These are phyloP conservation scores for Xerocomus cyaneibrunnescens DNA, from an alignment of 1,284 basidiomycete species.

Conservation along the genomic window DNA sequence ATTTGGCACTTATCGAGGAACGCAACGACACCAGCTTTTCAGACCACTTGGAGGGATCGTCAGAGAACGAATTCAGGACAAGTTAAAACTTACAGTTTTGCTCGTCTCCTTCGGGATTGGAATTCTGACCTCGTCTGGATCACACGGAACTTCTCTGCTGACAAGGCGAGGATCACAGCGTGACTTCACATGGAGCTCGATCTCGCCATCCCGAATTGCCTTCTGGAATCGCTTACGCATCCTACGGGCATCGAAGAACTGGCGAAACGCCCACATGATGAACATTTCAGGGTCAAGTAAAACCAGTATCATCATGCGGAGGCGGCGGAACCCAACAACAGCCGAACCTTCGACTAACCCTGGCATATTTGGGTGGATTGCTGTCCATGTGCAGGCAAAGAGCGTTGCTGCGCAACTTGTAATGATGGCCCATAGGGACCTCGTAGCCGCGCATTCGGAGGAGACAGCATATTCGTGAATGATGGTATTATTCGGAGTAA, in stretches of 20 bases:
- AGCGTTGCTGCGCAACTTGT: neutral
- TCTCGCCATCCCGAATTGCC: neutral
- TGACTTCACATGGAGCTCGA: neutral
- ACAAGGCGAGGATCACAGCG: neutral
- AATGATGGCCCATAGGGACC: neutral
- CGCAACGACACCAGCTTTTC: neutral
- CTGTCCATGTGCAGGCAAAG: neutral
- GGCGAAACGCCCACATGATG: neutral
- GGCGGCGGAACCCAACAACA: neutral
- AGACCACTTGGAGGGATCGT: neutral
- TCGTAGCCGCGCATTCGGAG: neutral
- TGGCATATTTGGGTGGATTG: neutral
- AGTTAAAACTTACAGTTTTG: neutral
- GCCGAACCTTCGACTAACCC: neutral
- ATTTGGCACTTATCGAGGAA: neutral
- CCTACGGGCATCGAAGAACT: neutral
- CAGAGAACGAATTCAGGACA: neutral
- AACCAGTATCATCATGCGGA: neutral
- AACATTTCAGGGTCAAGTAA: neutral
- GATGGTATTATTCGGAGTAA: neutral
- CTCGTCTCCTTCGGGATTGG: neutral
- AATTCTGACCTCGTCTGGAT: neutral
- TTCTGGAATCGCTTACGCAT: neutral
- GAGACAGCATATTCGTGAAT: neutral
- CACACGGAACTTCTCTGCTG: neutral